A percentile compares a stretch with the other conserved stretches of the same genome.
These are phyloP conservation scores for Ashbya aceris DNA, from an alignment of 1,139 yeast species.

Conservation along the genomic window DNA sequence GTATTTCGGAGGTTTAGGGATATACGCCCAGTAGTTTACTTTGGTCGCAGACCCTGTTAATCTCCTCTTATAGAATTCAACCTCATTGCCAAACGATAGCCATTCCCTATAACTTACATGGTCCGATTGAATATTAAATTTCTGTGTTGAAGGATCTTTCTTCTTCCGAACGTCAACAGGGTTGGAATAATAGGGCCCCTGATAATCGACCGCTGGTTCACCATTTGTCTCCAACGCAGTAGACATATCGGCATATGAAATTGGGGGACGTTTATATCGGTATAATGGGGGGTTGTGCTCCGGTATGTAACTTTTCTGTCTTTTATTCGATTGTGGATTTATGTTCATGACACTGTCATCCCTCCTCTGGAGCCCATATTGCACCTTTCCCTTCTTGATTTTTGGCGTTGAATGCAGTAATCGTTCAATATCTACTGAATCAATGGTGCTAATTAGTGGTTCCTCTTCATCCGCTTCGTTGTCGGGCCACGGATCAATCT, in stretches of 20 bases:
- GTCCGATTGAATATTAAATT: slow-evolving; percentile 33
- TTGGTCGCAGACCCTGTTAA: too few relatives aligned
- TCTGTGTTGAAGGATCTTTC: slow-evolving; percentile 62
- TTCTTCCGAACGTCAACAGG: slow-evolving; percentile 41
- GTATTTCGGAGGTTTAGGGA: slow-evolving; percentile 35
- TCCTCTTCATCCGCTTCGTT: too few relatives aligned
- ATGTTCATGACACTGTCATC: too few relatives aligned
- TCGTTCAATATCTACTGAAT: too few relatives aligned
- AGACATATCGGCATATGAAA: slow-evolving; percentile 11
- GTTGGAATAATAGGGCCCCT: slow-evolving; percentile 55
- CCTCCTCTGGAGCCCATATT: too few relatives aligned
- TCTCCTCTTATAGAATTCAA: slow-evolving; percentile 5
- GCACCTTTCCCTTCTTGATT: too few relatives aligned
- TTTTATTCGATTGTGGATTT: too few relatives aligned
- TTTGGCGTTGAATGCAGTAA: too few relatives aligned
- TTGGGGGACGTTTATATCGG: slow-evolving; percentile 8
- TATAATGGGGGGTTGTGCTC: slow-evolving; percentile 1
- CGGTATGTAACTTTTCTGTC: too few relatives aligned
- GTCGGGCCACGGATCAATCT: too few relatives aligned
- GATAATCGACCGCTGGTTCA: slow-evolving; percentile 43
- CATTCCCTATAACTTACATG: slow-evolving; percentile 23
- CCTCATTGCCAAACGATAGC: slow-evolving; percentile 17
- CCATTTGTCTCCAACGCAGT: slow-evolving; percentile 37
- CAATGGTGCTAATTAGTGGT: too few relatives aligned
- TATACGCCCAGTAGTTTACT: slow-evolving; percentile 32